phyloP scores from a whole-genome alignment of 768 basidiomycete species.

The Phylloporus sp. region DNA sequence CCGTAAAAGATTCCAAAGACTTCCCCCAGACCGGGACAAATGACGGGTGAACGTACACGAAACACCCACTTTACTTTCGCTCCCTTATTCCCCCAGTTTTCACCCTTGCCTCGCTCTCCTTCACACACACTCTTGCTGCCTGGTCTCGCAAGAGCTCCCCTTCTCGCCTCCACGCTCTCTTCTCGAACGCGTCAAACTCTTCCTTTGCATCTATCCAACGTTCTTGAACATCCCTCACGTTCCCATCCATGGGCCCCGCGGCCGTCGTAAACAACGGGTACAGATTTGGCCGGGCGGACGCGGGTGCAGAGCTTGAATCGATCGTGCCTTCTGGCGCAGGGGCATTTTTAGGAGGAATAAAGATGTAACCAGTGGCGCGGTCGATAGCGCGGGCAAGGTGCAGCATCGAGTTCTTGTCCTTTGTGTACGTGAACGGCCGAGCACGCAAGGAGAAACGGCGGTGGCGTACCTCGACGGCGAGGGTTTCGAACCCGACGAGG shows the following conservation, averaged over 20 bases:
- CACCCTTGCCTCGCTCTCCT: background rate
- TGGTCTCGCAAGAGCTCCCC: constrained; percentile 42
- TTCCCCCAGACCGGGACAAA: background rate
- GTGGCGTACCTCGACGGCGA: constrained; percentile 80
- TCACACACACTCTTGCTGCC: constrained; percentile 13
- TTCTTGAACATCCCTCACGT: constrained; percentile 80
- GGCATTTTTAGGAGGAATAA: constrained; percentile 51
- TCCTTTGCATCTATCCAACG: constrained; percentile 87
- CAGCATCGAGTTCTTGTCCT: constrained; percentile 96
- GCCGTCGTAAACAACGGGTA: constrained; percentile 66
- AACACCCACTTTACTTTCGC: constrained; percentile 20
- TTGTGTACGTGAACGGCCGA: background rate
- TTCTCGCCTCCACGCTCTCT: constrained; percentile 68
- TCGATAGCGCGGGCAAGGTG: constrained; percentile 81
- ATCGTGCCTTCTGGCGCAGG: constrained; percentile 31
- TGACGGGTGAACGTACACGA: background rate
- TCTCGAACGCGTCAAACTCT: constrained; percentile 79
- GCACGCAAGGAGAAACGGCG: background rate
- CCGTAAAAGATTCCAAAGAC: background rate
- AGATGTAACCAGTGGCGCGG: constrained; percentile 88
- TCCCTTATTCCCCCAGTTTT: constrained; percentile 24
- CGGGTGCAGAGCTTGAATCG: constrained; percentile 28
- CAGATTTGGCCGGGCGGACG: constrained; percentile 54
- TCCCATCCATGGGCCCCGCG: constrained; percentile 46
- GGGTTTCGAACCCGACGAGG: constrained; percentile 92